Evolutionary conservation across 257 asterid species (phyloP), one percentile per base, ranked within the genome.

Genomic region (Fraxinus americana): DNA sequence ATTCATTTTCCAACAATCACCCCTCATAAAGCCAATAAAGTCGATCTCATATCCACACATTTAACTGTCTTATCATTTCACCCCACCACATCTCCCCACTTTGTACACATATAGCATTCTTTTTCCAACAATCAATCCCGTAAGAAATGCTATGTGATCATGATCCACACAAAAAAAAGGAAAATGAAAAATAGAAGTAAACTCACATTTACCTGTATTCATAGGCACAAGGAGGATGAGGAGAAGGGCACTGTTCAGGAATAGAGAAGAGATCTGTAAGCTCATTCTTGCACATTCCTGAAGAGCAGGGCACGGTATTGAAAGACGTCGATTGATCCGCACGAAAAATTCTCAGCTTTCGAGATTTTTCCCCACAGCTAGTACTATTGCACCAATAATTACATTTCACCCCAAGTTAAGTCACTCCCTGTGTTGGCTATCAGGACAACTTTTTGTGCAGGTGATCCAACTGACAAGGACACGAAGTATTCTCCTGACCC

Each of bases 381-480:
- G 72, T 72, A 2, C 83, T 65, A 1, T 45, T 75, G 82, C 92
- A 86, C 17, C 76, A 67, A 77, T 84, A 81, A 14, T 38, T n/a
- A 50, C 95, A 90, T 12, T 81, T 87, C 76, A 43, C 82, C 82
- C 95, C 95, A 90, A 27, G 90, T 88, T 10, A 90, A 75, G 21
- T 87, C 92, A 23, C 95, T 90, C 30, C 91, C 95, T 0, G 95
- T 90, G 35, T 88, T 92, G 2, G 87, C 89, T 66, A 90, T 77
- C 72, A 88, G 83, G 76, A 59, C 63, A 38, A 82, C 30, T 21
- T 63, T 81, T 79, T 87, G 89, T 25, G 88, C 63, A 7, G 90
- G 91, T 43, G 90, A 79, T 17, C 95, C 95, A 30, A 84, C 76
- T 21, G 82, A 71, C 38, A 87, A 8, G 41, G 72, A 76, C 80